Evolutionary conservation across 192 early-diverging fungal species (phyloP).

Genomic region (Paraglomus brasilianum): DNA sequence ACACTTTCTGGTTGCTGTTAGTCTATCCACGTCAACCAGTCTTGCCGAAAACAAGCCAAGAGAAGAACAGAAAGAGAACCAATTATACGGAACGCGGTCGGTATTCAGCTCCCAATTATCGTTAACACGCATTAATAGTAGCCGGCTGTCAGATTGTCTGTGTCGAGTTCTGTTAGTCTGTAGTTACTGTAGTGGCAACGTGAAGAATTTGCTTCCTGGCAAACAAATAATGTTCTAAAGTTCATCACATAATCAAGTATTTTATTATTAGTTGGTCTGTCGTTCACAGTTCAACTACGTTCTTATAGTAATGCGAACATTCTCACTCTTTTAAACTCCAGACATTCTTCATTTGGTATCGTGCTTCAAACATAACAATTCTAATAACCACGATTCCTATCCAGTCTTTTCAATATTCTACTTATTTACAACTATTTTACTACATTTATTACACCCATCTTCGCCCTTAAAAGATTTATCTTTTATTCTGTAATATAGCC

Average conservation of each 20-base stretch:
- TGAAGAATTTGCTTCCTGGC: background rate
- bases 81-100: too few species aligned
- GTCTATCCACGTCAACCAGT: background rate
- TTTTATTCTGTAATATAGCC: conserved; percentile 31
- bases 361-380: conserved; percentile 14
- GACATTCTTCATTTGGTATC: conserved; percentile 26
- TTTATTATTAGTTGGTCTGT: conserved; percentile 26
- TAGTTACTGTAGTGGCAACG: too few species aligned
- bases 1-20: conserved; percentile 26
- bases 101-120: too few species aligned
- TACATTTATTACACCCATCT: background rate
- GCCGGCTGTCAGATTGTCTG: too few species aligned
- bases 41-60: too few species aligned
- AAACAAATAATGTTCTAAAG: conserved; percentile 28
- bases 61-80: too few species aligned
- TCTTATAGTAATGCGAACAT: conserved; percentile 27
- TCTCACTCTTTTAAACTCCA: conserved; percentile 6
- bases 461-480: background rate
- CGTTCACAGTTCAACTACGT: conserved; percentile 23
- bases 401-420: background rate
- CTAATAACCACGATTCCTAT: conserved; percentile 18
- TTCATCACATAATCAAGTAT: background rate
- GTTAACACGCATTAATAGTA: too few species aligned
- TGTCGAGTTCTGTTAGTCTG: too few species aligned
- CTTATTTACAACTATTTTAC: conserved; percentile 1